Evolutionary conservation across 2,329 filamentous ascomycete genomes (phyloP), one percentile per base, ranked within the genome.

Genomic region (Clarireedia homoeocarpa): DNA sequence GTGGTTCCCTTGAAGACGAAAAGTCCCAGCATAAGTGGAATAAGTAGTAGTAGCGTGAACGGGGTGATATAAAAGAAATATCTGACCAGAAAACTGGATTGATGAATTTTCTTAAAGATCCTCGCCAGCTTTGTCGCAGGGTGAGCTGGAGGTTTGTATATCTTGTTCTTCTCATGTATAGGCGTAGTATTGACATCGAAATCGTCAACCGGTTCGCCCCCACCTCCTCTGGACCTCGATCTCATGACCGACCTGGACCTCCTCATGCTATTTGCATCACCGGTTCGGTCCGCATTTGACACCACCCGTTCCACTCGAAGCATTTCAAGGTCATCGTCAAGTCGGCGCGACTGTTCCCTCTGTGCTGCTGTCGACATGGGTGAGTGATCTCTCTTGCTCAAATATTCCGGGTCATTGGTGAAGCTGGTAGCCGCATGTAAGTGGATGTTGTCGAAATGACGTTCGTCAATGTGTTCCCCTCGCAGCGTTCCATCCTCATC

Each of bases 11-110:
- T 73, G 59, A 79, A 86, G 1, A 79, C 60, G 17, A 88, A 71
- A 1, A 77, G 78, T 5, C 85, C 86, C 23, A 90, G 70, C 5
- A 90, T 72, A 42, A 89, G 70, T 0, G 87, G 87, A 48, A 89
- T 81, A 40, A 89, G 73, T 5, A 91, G 73, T 5, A 90, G 69
- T 12, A 83, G 61, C 2, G 82, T 79, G 10, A 89, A 56, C 0
- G 87, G 87, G 1, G 79, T 72, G 62, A 89, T 87, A 67, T 91
- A 91, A 23, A 82, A 81, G 63, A 89, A 78, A 66, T 88, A 90
- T 47, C 87, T 79, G 49, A 89, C 70, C 36, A 88, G 69, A 62
- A 82, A 83, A 62, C 80, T 85, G 2, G 81, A 88, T 57, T 77
- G 76, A 68, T 85, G 87, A 55, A 85, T 69, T 66, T 75, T 77